phyloP scores from a whole-genome alignment of 768 basidiomycete species.

The Kwoniella dejecticola region DNA sequence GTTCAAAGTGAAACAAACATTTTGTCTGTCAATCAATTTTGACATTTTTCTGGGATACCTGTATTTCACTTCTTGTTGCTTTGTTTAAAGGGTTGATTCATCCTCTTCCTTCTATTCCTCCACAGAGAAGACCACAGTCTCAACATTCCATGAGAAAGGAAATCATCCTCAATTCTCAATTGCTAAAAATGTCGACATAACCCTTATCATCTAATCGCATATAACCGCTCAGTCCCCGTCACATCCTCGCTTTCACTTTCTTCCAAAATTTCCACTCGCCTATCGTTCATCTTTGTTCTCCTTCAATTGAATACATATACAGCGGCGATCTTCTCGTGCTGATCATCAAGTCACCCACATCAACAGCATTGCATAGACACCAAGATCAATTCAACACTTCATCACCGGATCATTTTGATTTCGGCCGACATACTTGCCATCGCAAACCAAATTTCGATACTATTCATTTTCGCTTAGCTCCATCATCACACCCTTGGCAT shows the following conservation, averaged over 20 bases:
- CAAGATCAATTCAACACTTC: not conserved
- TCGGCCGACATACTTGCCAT: conserved; percentile 25
- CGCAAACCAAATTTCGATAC: not conserved
- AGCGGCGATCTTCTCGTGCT: not conserved
- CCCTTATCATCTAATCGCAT: conserved; percentile 4
- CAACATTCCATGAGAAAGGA: not conserved
- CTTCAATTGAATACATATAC: not conserved
- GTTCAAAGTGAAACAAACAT: conserved; percentile 7
- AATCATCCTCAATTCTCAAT: not conserved
- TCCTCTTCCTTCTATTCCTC: not conserved
- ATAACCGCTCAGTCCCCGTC: conserved; percentile 18
- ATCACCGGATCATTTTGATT: conserved; percentile 18
- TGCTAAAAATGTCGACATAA: conserved; percentile 5
- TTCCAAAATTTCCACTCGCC: conserved; percentile 3
- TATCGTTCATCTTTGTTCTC: not conserved
- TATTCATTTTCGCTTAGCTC: not conserved
- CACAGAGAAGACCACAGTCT: no score
- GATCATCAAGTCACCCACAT: not conserved
- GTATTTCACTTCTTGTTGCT: no score
- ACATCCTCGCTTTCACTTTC: not conserved
- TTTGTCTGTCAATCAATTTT: not conserved
- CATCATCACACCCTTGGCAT: not conserved
- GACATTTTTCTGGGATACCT: not conserved
- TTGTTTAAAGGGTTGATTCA: not conserved
- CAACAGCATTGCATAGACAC: conserved; percentile 1